Evolutionary conservation across 306 rosid genomes (phyloP).

Genomic region (Cicer arietinum): DNA sequence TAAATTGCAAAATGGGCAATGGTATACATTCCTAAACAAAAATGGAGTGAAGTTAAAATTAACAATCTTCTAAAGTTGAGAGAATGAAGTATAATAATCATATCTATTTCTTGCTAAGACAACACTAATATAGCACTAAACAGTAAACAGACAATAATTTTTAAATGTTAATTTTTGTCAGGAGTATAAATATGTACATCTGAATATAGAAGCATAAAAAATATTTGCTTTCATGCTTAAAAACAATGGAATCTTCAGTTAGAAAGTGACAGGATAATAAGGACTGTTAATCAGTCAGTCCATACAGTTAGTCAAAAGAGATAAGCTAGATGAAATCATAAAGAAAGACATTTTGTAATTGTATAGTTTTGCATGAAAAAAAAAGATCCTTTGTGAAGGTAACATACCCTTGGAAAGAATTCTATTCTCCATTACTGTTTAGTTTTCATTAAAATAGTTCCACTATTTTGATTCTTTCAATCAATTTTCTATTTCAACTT

Average conservation of each 20-base stretch:
- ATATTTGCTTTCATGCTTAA: constrained; percentile 6
- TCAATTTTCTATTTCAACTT: constrained; percentile 7
- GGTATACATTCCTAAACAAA: constrained; percentile 81
- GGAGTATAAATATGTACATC: constrained; percentile 23
- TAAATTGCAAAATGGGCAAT: constrained; percentile 98
- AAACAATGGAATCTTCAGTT: constrained; percentile 21
- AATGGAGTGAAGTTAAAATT: constrained; percentile 22
- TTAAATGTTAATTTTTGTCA: constrained; percentile 2
- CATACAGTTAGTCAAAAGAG: constrained; percentile 2
- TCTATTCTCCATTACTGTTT: neutral
- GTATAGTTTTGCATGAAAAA: neutral
- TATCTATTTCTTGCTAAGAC: constrained; percentile 30
- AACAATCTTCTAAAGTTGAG: constrained; percentile 16
- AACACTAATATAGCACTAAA: constrained; percentile 16
- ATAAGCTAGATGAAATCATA: neutral
- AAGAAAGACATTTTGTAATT: neutral
- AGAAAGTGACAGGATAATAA: constrained; percentile 1
- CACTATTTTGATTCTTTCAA: constrained; percentile 1
- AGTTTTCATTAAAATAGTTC: constrained; percentile 23
- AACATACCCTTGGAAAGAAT: neutral
- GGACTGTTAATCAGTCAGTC: neutral
- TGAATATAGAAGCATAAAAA: constrained; percentile 27
- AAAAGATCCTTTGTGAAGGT: neutral
- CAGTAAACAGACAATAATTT: constrained; percentile 8
- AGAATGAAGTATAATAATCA: constrained; percentile 31